A percentile compares a stretch with the other conserved stretches of the same genome.
phyloP scores from a whole-genome alignment of 371 early-diverging fungal species.

The Mortierella sp. region DNA sequence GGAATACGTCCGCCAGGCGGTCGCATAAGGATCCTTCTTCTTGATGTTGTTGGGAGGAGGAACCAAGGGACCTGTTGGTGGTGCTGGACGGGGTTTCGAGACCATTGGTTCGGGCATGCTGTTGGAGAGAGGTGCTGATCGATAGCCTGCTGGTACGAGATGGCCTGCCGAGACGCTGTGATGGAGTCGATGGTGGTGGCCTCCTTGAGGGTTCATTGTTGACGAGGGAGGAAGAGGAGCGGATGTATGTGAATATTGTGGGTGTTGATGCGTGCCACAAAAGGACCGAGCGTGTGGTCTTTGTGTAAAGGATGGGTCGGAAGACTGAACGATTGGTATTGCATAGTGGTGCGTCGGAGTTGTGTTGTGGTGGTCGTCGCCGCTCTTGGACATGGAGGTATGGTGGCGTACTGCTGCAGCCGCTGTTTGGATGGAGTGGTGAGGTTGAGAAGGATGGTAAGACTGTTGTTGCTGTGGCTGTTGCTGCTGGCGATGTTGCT shows the following conservation, averaged over 20 bases:
- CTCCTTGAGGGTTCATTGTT: not conserved
- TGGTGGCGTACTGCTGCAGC: slow-evolving; percentile 7
- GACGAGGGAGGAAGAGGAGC: not conserved
- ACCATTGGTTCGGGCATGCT: not conserved
- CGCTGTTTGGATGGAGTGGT: slow-evolving; percentile 17
- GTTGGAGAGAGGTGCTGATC: slow-evolving; percentile 7
- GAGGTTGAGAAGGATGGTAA: not conserved
- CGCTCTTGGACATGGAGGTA: not conserved
- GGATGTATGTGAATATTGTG: slow-evolving; percentile 1
- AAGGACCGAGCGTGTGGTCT: slow-evolving; percentile 31
- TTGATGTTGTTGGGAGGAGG: slow-evolving; percentile 16
- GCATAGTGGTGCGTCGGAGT: not conserved
- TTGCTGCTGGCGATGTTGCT: not conserved
- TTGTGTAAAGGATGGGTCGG: slow-evolving; percentile 27
- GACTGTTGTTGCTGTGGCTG: slow-evolving; percentile 19
- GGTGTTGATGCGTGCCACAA: slow-evolving; percentile 12
- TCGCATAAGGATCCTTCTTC: slow-evolving; percentile 56
- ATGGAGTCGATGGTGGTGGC: slow-evolving; percentile 30
- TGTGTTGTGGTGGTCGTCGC: slow-evolving; percentile 8
- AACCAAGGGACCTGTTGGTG: not conserved
- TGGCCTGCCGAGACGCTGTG: slow-evolving; percentile 47
- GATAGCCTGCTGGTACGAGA: slow-evolving; percentile 14
- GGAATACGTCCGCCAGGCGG: slow-evolving; percentile 55
- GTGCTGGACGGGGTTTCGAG: not conserved
- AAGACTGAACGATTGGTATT: slow-evolving; percentile 12